Evolutionary conservation across 768 basidiomycete species (phyloP), one percentile per base, ranked within the genome.

Genomic region (Baorangia bicolor): DNA sequence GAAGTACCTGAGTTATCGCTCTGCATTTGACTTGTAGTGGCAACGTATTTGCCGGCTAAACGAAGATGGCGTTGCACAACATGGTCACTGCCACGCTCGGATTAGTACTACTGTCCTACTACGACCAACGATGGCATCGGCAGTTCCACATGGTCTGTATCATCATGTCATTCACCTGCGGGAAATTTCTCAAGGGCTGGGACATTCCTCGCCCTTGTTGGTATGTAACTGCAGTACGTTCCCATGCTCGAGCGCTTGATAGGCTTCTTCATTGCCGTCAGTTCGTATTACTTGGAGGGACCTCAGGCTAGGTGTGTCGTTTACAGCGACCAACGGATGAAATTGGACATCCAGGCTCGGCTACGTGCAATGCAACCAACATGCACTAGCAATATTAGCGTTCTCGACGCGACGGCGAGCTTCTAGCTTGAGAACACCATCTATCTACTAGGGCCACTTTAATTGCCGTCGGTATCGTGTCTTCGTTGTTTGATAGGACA

Each of bases 1-100:
- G 21, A 76, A 6, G 12, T 35, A 66, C 81, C 81, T 72, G 81
- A 79, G 74, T 82, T 82, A 57, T 82, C 81, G 66, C 77, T 80
- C 75, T 80, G 58, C 53, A 60, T 64, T 28, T 4, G 37, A n/a
- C 10, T 37, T 13, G 49, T 40, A 8, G 23, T 16, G 41, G 47
- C 42, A 43, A 43, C 37, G 30, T 49, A 47, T 18, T 20, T 20
- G 20, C n/a, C 18, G n/a, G n/a, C 20, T 39, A 39, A 42, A 14
- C 16, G 16, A 42, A 16, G 41, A 25, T 42, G 23, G 23, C 9
- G 25, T 14, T 23, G 39, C 7, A 40, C 20, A 23, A 40, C 39
- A 40, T n/a, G 6, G 39, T 43, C 42, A 43, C 42, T 11, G 42
- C 42, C 42, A 43, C 42, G 20, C 35, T 37, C 6, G 12, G 2